Percentiles rank a stretch among this genome's conserved stretches.
Conservation (phyloP, 495 filamentous ascomycete genomes). For the Darksidea phi region DNA sequence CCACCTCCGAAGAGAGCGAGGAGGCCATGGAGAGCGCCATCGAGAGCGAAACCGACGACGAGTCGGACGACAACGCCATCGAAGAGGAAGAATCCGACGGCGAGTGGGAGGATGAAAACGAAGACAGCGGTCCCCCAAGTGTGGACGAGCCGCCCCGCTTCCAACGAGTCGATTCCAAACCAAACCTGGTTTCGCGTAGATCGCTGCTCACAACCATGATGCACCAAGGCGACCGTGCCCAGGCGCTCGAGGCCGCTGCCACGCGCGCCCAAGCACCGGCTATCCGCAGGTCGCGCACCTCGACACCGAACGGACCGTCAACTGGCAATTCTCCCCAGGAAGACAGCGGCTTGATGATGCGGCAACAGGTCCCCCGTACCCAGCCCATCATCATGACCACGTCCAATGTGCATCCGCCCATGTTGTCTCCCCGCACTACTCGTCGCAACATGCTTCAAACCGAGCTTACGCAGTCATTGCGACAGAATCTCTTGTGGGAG, state of each 20-base stretch:
- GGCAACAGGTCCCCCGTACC: slow-evolving; percentile 69
- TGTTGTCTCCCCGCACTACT: slow-evolving; percentile 85
- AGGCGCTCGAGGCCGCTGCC: slow-evolving; percentile 61
- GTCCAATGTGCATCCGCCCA: slow-evolving; percentile 63
- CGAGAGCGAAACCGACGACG: slow-evolving; percentile 55
- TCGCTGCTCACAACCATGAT: slow-evolving; percentile 90
- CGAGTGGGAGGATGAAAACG: slow-evolving; percentile 87
- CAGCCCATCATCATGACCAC: slow-evolving; percentile 84
- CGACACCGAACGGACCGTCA: slow-evolving; percentile 72
- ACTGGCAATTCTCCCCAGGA: slow-evolving; percentile 71
- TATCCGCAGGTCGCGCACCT: slow-evolving; percentile 71
- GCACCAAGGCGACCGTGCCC: slow-evolving; percentile 69
- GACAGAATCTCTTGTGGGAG: slow-evolving; percentile 79
- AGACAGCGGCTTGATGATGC: slow-evolving; percentile 66
- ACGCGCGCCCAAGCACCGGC: slow-evolving; percentile 75
- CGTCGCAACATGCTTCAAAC: slow-evolving; percentile 95
- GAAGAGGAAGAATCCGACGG: slow-evolving; percentile 51
- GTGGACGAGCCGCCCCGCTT: slow-evolving; percentile 77
- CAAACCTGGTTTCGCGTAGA: slow-evolving; percentile 78
- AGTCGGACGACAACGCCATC: slow-evolving; percentile 43
- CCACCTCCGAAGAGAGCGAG: slow-evolving; percentile 60
- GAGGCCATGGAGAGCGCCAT: slow-evolving; percentile 77
- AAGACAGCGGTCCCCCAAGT: slow-evolving; percentile 78
- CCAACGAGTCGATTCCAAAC: slow-evolving; percentile 83
- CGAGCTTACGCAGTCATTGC: slow-evolving; percentile 80